phyloP scores from a whole-genome alignment of 345 rosid genomes.

The Hypericum androsaemum region DNA sequence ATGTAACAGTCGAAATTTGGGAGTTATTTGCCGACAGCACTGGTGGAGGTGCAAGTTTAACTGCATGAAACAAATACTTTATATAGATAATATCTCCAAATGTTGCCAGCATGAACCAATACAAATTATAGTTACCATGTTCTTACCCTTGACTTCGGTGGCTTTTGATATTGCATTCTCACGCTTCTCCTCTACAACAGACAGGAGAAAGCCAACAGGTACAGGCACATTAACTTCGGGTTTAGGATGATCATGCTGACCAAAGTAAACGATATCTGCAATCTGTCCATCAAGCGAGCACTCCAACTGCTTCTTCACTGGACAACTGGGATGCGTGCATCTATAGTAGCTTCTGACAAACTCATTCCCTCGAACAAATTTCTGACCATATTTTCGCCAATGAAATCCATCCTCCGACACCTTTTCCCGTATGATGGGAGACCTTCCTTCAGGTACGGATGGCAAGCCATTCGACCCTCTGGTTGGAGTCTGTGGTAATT shows the following conservation, averaged over 20 bases:
- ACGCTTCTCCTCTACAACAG: conserved; percentile 42
- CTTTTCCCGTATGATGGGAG: conserved; percentile 57
- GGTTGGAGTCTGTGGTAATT: conserved; percentile 25
- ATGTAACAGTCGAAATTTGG: conserved; percentile 26
- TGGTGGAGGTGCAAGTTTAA: conserved; percentile 25
- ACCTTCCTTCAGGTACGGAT: conserved; percentile 45
- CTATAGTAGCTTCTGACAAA: conserved; percentile 70
- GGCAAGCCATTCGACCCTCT: conserved; percentile 19
- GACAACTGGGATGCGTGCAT: conserved; percentile 75
- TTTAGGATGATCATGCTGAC: conserved; percentile 74
- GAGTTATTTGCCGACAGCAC: conserved; percentile 27
- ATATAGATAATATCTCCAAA: conserved; percentile 27
- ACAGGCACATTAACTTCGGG: conserved; percentile 30
- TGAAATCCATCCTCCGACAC: conserved; percentile 72
- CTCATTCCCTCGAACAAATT: conserved; percentile 83
- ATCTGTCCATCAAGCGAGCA: conserved; percentile 56
- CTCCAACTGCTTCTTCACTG: conserved; percentile 82
- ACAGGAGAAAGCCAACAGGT: conserved; percentile 31
- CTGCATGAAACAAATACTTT: conserved; percentile 32
- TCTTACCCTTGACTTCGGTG: conserved; percentile 38
- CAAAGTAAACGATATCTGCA: conserved; percentile 54
- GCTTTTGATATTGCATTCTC: conserved; percentile 24
- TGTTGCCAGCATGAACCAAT: conserved; percentile 3
- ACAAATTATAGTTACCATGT: conserved; percentile 2
- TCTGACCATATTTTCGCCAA: conserved; percentile 96